These are phyloP conservation scores for Ophiostoma novo-ulmi DNA, from an alignment of 2,329 filamentous ascomycete genomes.

Conservation along the genomic window DNA sequence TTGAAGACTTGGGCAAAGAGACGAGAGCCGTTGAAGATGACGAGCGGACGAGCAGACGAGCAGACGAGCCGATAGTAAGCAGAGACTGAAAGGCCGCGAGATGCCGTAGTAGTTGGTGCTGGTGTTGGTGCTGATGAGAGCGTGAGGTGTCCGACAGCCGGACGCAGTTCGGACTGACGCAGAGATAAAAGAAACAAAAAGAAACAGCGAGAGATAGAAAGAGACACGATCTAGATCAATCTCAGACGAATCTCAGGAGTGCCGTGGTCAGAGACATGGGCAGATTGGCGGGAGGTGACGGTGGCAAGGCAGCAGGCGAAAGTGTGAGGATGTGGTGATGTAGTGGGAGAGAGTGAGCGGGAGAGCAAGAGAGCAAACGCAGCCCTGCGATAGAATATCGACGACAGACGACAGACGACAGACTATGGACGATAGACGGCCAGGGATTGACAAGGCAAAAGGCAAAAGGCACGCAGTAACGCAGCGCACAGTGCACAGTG, in stretches of 20 bases:
- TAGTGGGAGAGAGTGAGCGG: neutral
- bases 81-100: too few relatives aligned
- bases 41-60: neutral
- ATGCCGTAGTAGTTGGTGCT: too few relatives aligned
- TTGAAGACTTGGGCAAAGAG: neutral
- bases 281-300: neutral
- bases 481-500: neutral
- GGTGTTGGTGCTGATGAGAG: too few relatives aligned
- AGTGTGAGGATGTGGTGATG: neutral
- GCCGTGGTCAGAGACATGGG: constrained; percentile 1
- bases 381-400: neutral
- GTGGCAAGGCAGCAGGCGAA: neutral
- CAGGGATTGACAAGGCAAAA: neutral
- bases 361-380: neutral
- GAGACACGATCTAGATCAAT: neutral
- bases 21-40: neutral
- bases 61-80: too few relatives aligned
- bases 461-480: constrained; percentile 3
- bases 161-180: too few relatives aligned
- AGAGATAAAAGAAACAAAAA: neutral
- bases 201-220: neutral
- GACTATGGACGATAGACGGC: neutral
- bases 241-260: neutral
- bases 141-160: too few relatives aligned
- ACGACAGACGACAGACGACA: neutral